These are phyloP conservation scores for Xylaria digitata DNA, from an alignment of 2,329 filamentous ascomycete species.

Conservation along the genomic window DNA sequence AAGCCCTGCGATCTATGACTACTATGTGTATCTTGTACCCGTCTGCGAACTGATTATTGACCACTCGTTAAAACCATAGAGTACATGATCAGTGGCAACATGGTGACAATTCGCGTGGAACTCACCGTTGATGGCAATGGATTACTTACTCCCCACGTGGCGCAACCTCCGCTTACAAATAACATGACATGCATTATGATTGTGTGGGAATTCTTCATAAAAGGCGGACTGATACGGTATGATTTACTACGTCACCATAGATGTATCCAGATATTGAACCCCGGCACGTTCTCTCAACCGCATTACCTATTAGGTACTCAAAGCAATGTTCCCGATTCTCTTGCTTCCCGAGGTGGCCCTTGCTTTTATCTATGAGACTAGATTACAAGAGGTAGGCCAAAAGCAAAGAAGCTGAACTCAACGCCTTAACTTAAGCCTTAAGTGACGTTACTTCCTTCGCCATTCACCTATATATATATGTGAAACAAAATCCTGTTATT, in stretches of 20 bases:
- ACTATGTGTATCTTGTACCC: constrained; percentile 6
- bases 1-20: neutral
- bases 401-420: neutral
- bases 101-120: neutral
- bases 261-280: too few species aligned
- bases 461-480: neutral
- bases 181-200: too few species aligned
- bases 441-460: neutral
- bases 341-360: too few species aligned
- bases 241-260: too few species aligned
- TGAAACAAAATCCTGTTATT: neutral
- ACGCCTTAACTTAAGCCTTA: neutral
- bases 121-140: neutral
- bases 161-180: too few species aligned
- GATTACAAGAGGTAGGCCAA: neutral
- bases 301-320: too few species aligned
- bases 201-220: too few species aligned
- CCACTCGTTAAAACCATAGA: neutral
- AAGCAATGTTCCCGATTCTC: too few species aligned
- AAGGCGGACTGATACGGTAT: too few species aligned
- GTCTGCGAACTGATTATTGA: neutral
- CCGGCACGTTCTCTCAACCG: too few species aligned
- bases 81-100: neutral
- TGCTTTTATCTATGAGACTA: neutral
- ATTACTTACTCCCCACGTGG: too few species aligned